phyloP scores from a whole-genome alignment of 2,329 filamentous ascomycete genomes.

The Xylariaceae sp. region DNA sequence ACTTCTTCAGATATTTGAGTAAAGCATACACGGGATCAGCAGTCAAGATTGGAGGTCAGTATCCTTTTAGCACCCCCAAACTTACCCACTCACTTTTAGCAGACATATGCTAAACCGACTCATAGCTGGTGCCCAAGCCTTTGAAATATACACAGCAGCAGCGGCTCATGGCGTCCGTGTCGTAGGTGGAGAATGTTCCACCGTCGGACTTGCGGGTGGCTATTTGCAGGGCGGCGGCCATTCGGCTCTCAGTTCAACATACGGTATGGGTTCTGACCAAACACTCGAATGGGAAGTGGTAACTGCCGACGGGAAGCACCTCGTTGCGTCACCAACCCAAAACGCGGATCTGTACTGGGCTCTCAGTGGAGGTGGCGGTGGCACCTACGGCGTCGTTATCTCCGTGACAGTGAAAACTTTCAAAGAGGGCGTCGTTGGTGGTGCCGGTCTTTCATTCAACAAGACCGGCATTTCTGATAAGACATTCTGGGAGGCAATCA shows the following conservation, averaged over 20 bases:
- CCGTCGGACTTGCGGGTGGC: conserved; percentile 61
- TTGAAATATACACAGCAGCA: conserved; percentile 45
- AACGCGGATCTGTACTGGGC: too few relatives aligned
- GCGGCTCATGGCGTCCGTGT: conserved; percentile 42
- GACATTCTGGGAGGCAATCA: conserved; percentile 1
- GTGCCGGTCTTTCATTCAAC: conserved; percentile 2
- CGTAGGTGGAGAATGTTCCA: conserved; percentile 52
- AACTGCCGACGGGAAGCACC: background rate
- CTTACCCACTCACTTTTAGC: too few relatives aligned
- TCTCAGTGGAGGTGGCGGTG: too few relatives aligned
- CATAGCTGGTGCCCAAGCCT: conserved; percentile 51
- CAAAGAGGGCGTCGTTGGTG: background rate
- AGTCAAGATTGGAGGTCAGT: too few relatives aligned
- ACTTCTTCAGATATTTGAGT: conserved; percentile 22
- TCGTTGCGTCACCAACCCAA: background rate
- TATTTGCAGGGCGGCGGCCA: conserved; percentile 47
- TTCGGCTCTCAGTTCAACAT: background rate
- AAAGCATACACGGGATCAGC: conserved; percentile 48
- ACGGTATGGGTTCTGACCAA: too few relatives aligned
- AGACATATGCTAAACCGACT: too few relatives aligned
- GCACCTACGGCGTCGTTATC: too few relatives aligned
- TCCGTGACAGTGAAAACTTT: too few relatives aligned
- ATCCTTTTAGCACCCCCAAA: too few relatives aligned
- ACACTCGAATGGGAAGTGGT: too few relatives aligned
- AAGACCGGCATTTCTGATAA: conserved; percentile 3